Evolutionary conservation across 1,284 basidiomycete species (phyloP), one percentile per base, ranked within the genome.

Genomic region (Marasmius sp.): DNA sequence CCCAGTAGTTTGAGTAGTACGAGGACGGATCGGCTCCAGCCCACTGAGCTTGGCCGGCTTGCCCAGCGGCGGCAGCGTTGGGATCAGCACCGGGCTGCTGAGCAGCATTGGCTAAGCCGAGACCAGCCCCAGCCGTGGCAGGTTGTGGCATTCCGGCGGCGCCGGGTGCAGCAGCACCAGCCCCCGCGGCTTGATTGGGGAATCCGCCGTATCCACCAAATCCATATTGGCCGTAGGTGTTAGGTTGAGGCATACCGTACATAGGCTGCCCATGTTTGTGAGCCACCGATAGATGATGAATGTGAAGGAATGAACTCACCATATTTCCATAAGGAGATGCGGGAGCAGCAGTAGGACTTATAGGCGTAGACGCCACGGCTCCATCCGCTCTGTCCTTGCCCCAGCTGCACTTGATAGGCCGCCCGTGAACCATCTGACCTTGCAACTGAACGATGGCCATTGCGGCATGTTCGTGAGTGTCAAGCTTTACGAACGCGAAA

Each of bases 321-420:
- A 93, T 82, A 70, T 85, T 88, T 60, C 82, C 88, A 71, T 92
- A 93, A 18, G 89, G 86, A 53, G 87, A 71, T 22, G 89, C 80
- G 16, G 27, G 27, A 27, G 86, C 80, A 36, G 88, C 80, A 56
- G 88, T 81, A 38, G 91, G 89, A 68, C 86, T 90, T 70, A 91
- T 76, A 36, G 85, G 78, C 56, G 84, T 81, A 65, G 85, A 79
- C 38, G 83, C 81, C 50, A 81, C 79, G 18, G 81, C 81, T 37
- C 87, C 90, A 72, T 92, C 91, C 41, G 87, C 86, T 65, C 94
- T 85, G 73, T 98, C 96, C 78, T 98, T 98, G 65, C 97, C 97
- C 97, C 97, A 99, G 67, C 94, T 95, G 76, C 94, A 97, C 77
- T 97, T 97, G 81, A 98, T 92, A 12, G 94, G 94, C 49, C 97